A percentile compares a stretch with the other conserved stretches of the same genome.
These are phyloP conservation scores for Symbiodinium natans DNA, from an alignment of 73 alveolate species.

Conservation along the genomic window DNA sequence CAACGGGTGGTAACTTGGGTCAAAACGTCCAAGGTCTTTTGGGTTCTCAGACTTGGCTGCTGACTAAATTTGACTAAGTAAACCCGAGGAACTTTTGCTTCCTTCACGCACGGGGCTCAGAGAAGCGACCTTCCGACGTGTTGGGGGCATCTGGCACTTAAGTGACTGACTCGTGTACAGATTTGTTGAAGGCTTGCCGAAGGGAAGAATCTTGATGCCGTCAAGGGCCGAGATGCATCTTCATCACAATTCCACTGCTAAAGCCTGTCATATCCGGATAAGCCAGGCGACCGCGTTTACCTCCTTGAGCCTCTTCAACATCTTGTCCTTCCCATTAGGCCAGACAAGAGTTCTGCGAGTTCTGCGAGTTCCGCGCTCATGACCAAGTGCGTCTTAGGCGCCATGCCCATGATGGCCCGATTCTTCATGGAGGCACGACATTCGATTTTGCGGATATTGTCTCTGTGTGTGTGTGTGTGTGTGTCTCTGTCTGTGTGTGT, in stretches of 20 bases:
- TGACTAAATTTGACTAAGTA: neutral
- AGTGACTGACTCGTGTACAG: no score
- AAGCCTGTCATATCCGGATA: neutral
- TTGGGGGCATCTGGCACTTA: neutral
- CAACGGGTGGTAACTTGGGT: no score
- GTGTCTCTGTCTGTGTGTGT: slow-evolving; percentile 1
- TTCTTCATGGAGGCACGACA: slow-evolving; percentile 48
- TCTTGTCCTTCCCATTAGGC: slow-evolving; percentile 31
- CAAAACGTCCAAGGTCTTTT: no score
- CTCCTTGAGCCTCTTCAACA: slow-evolving; percentile 54
- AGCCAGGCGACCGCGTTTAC: slow-evolving; percentile 57
- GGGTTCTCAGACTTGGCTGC: no score
- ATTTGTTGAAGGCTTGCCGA: slow-evolving; percentile 25
- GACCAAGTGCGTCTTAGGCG: neutral
- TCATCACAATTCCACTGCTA: neutral
- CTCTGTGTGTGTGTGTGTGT: neutral
- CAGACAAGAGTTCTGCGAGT: neutral
- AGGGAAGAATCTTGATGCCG: slow-evolving; percentile 28
- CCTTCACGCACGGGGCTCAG: slow-evolving; percentile 32
- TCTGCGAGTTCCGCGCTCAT: neutral
- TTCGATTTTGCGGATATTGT: no score
- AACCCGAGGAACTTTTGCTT: slow-evolving; percentile 5
- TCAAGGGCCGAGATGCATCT: neutral
- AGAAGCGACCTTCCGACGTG: neutral
- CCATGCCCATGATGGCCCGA: slow-evolving; percentile 81